Base-by-base conservation (phyloP, 306 rosid species). In the Datisca glomerata region DNA sequence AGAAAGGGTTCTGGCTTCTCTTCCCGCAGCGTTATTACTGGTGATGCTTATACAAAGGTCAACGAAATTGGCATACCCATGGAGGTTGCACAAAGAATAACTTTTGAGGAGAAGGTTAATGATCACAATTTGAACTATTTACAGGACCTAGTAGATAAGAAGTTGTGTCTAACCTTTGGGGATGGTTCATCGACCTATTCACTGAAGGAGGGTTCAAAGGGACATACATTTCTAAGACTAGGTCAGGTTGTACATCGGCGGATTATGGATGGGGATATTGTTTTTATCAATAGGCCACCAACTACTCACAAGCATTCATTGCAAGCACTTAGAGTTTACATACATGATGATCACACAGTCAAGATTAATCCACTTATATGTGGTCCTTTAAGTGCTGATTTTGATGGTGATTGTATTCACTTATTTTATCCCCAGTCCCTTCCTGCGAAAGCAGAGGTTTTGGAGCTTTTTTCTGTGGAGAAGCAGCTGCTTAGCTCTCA, bases 1-100 rank as follows among this genome's bases (percentile, higher is more conserved):
- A 64, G 91, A 59, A 89, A 89, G 68, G 93, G 98, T 15, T 83
- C 95, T 0, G 98, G 98, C n/a, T 89, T 89, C 75, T 89, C 98
- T 29, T 89, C 98, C 8, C 72, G 98, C 18, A 71, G 73, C 59
- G 98, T 89, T 21, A 84, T 89, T n/a, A 89, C 98, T 8, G 98
- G 98, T 31, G 98, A 89, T 56, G 68, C 84, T 3, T 89, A 80
- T 66, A 84, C 63, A 69, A 72, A 48, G 53, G 81, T 89, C 49
- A 75, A 68, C 68, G 95, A 89, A 60, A 69, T 89, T 63, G 98
- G 98, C 2, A 63, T 89, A 41, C 98, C 98, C 0, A 51, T 61
- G 42, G 98, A 89, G 53, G 67, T 89, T 58, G 95, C 98, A 5
- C 93, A 78, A 23, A 62, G 64, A 51, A 75, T 89, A 20, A 89